Base-by-base conservation (phyloP, 2,329 filamentous ascomycete genomes). In the Fusarium lateritium region DNA sequence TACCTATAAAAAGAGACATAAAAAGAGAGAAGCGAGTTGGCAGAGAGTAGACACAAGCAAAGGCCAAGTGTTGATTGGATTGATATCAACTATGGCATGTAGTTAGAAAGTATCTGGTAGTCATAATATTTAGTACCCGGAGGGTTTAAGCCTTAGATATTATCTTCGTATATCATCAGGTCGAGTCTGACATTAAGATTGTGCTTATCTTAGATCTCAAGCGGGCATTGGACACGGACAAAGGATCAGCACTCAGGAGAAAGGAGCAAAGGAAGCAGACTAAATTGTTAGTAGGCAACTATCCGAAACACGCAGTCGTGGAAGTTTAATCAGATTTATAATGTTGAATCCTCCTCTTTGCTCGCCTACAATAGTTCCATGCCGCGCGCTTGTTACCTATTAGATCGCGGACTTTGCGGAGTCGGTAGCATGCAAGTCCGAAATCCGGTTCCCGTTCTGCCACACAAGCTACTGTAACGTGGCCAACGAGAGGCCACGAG, bases 391-490 rank as follows among this genome's bases (percentile, higher is more conserved):
- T 52, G 44, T 56, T 36, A 43, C 19, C 38, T 24, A 34, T 33
- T 50, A 21, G 43, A 56, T 57, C 15, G 46, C 65, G 65, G 65
- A 69, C 46, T 68, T 69, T 69, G 65, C 50, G 65, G 65, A 57
- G 36, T 36, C 53, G 60, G 60, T 38, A 4, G 10, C 36, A 39
- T 39, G 28, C 33, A 40, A 50, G 7, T 19, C 67, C 67, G 54
- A 67, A 62, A 24, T 44, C 66, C 56, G 66, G 43, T 50, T 44
- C 66, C 56, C 62, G 43, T 50, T 34, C 45, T 51, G 51, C 45
- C 45, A 65, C 60, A 44, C 28, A 31, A 31, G 28, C 28, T 11
- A 28, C 19, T 28, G 26, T 8, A 31, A 31, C 10, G 28, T 31
- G 28, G 60, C 60, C 40, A 65, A 34, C 45, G 21, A 38, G 40